Base-by-base conservation (phyloP, 768 basidiomycete genomes). In the Trametes sanguinea region DNA sequence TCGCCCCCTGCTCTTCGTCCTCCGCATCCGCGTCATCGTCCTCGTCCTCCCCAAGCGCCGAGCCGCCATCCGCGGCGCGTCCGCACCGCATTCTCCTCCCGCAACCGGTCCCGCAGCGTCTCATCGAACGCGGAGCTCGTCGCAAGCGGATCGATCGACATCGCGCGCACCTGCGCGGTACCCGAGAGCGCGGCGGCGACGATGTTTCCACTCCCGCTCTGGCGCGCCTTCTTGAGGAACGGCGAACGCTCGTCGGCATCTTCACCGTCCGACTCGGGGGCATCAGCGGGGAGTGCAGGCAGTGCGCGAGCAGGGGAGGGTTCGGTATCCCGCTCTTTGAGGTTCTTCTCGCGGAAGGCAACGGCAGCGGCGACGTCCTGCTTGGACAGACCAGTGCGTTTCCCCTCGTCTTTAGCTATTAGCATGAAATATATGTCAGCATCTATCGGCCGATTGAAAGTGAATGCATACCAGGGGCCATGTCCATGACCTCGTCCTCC, bases 71-170 rank as follows among this genome's bases (percentile, higher is more conserved):
- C 76, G 63, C 73, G 71, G 95, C 72, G 50, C 87, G 86, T 3
- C 56, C 56, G 56, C 60, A 75, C 51, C 61, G 65, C 67, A 29
- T 61, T 61, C 17, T 73, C 73, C 64, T 70, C 64, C 75, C 65
- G 74, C 71, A 97, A 72, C 51, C 88, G 86, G 51, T 85, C 84
- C 74, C 89, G 83, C 70, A 95, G 76, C 30, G 87, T 88, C 74
- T 93, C 87, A 71, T 97, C 95, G 67, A 96, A 96, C 22, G 85
- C 80, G 10, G 85, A 84, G 8, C 92, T 88, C 1, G 90, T 87
- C 17, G 90, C 86, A n/a, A 97, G 81, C 2, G 95, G 95, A 72
- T 95, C 83, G 69, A 98, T 95, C 13, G 87, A 87, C 61, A 93
- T 63, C 3, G 78, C 67, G 42, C 72, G 68, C 42, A 54, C 62